Evolutionary conservation across 192 early-diverging fungal genomes (phyloP), one percentile per base, ranked within the genome.

Genomic region (Coemansia asiatica): DNA sequence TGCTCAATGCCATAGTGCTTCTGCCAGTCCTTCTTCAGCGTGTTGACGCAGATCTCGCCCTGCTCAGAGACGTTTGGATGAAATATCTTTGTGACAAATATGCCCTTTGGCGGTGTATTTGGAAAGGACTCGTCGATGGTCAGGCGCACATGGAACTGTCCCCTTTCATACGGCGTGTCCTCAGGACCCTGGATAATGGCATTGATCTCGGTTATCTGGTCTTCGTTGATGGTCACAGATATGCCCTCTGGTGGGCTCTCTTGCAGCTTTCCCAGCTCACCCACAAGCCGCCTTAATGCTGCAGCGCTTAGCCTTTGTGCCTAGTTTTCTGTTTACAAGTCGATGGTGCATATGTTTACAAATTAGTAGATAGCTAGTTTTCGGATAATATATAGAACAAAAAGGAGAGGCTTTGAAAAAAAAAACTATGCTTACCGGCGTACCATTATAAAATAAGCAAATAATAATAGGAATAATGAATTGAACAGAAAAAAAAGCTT

Each of bases 11-110:
- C 91, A 9, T 93, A 83, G 49, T 92, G 89, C 36, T 86, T 85
- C 56, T 94, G 94, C 96, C 96, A 98, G 74, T 98, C 96, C 71
- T 92, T 95, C 64, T 98, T 98, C 26, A 98, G 84, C 12, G 94
- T 94, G 70, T 89, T 95, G 48, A 98, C 95, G 74, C 96, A 98
- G 66, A 98, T 92, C 66, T 97, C 94, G 22, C 96, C 96, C 23
- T 76, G 68, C 46, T 85, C 75, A 1, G 93, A 90, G 0, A 98
- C 94, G 69, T 98, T 98, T 6, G 96, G 96, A 72, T 98, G 96
- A 71, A 97, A 98, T 15, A 98, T 95, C 71, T 95, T 96, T 40
- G 96, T 98, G 12, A 90, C 53, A 79, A 98, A 96, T 68, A 73
- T 76, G 85, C 93, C 92, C 68, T 90, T 91, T 55, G 95, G 95